Percentiles rank a stretch among this genome's conserved stretches.
Conservation (phyloP, 192 early-diverging fungal genomes). For the Umbelopsis sp. region DNA sequence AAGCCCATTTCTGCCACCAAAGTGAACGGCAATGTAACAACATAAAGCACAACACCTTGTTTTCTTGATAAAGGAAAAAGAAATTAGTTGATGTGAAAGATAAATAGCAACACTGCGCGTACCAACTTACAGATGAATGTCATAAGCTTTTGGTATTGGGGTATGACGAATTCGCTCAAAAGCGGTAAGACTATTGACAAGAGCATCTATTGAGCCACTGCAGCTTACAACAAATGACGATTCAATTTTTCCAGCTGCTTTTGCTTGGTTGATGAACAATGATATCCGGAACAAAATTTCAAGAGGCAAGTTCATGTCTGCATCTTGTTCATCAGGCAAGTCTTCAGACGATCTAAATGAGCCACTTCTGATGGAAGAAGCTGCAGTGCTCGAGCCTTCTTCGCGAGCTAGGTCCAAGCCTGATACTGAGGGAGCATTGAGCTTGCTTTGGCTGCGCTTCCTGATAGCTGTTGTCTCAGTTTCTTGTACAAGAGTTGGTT, state of each 20-base stretch:
- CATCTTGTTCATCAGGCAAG: constrained; percentile 45
- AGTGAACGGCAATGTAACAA: constrained; percentile 66
- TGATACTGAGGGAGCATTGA: neutral
- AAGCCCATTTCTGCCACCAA: constrained; percentile 47
- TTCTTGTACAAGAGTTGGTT: neutral
- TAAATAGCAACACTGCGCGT: neutral
- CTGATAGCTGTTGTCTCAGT: neutral
- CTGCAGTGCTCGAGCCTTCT: constrained; percentile 26
- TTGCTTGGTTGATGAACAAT: constrained; percentile 47
- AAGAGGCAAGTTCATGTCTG: constrained; percentile 52
- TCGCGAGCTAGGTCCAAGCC: neutral
- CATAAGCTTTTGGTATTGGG: constrained; percentile 72
- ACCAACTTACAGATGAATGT: constrained; percentile 62
- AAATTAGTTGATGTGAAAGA: neutral
- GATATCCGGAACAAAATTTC: constrained; percentile 53
- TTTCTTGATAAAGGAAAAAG: constrained; percentile 40
- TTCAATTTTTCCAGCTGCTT: constrained; percentile 43
- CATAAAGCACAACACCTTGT: constrained; percentile 65
- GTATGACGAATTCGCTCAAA: constrained; percentile 73
- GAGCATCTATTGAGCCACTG: constrained; percentile 44
- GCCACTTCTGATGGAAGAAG: constrained; percentile 34
- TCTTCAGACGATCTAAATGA: constrained; percentile 35
- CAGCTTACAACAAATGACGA: constrained; percentile 37
- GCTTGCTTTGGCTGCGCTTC: neutral
- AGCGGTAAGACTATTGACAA: constrained; percentile 61